Conservation (phyloP, 2,329 filamentous ascomycete species). For the Nothomitra cinnamomea region DNA sequence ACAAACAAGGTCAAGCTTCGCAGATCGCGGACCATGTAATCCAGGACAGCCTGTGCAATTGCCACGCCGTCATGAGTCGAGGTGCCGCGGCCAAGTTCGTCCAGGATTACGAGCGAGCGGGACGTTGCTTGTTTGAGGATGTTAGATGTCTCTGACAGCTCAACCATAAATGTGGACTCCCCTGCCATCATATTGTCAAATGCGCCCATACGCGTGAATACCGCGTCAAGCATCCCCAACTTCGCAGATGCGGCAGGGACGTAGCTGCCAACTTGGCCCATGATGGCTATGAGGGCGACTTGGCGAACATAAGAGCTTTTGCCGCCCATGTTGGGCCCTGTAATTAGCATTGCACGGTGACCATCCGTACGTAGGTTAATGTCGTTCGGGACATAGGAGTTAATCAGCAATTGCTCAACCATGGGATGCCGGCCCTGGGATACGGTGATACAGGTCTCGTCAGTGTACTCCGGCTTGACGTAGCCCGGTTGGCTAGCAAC, state of each 20-base stretch:
- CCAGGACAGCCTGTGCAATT: conserved; percentile 81
- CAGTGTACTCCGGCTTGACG: conserved; percentile 53
- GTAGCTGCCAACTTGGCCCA: conserved; percentile 88
- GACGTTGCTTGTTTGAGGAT: conserved; percentile 82
- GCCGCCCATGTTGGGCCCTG: conserved; percentile 96
- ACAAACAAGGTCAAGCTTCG: conserved; percentile 82
- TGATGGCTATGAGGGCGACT: conserved; percentile 77
- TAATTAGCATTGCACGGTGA: conserved; percentile 68
- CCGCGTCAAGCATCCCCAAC: conserved; percentile 74
- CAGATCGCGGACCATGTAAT: conserved; percentile 60
- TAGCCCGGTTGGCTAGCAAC: conserved; percentile 82
- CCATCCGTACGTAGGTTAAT: conserved; percentile 50
- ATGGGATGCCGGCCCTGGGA: conserved; percentile 76
- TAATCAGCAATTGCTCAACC: conserved; percentile 76
- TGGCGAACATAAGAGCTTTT: conserved; percentile 96
- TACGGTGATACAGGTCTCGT: conserved; percentile 52
- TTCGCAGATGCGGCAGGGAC: conserved; percentile 62
- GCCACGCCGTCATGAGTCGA: conserved; percentile 92
- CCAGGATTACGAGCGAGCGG: conserved; percentile 73
- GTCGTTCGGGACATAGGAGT: conserved; percentile 82
- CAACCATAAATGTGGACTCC: conserved; percentile 96
- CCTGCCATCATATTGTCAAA: conserved; percentile 91
- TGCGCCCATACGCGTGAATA: conserved; percentile 91
- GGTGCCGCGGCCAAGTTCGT: conserved; percentile 87
- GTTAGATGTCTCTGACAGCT: conserved; percentile 78